phyloP scores from a whole-genome alignment of 345 rosid genomes.

The Populus nigra region DNA sequence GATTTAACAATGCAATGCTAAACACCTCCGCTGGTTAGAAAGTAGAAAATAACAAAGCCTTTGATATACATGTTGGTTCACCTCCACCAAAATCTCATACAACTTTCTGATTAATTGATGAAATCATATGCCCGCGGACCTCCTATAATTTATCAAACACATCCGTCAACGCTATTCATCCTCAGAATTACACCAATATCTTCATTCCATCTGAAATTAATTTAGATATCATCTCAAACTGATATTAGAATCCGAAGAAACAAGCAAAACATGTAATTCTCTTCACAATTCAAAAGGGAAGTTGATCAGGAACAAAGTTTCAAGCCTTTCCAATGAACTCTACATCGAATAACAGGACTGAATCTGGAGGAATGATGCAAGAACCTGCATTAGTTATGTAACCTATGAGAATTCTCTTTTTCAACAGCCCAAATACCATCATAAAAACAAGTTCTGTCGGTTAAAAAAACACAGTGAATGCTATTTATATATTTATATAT shows the following conservation, averaged over 20 bases:
- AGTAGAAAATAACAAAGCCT: neutral
- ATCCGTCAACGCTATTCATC: neutral
- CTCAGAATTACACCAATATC: neutral
- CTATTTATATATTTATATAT: neutral
- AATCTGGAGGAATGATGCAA: constrained; percentile 80
- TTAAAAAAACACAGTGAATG: neutral
- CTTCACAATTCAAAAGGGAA: neutral
- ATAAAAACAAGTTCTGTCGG: neutral
- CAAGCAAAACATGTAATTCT: neutral
- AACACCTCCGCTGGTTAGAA: neutral
- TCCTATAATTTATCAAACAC: neutral
- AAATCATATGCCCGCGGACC: neutral
- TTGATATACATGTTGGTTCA: neutral
- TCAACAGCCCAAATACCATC: neutral
- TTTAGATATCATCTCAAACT: too few relatives aligned
- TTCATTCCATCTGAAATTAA: too few relatives aligned
- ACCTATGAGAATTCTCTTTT: neutral
- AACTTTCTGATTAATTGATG: neutral
- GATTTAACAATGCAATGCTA: neutral
- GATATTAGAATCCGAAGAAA: neutral
- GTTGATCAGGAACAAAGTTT: neutral
- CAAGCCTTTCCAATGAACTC: constrained; percentile 78
- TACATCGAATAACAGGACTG: constrained; percentile 75
- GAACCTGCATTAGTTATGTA: constrained; percentile 52
- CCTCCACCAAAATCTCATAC: neutral